A percentile compares a stretch with the other conserved stretches of the same genome.
Evolutionary conservation across 345 rosid species (phyloP).

Genomic region (Acer campestre): DNA sequence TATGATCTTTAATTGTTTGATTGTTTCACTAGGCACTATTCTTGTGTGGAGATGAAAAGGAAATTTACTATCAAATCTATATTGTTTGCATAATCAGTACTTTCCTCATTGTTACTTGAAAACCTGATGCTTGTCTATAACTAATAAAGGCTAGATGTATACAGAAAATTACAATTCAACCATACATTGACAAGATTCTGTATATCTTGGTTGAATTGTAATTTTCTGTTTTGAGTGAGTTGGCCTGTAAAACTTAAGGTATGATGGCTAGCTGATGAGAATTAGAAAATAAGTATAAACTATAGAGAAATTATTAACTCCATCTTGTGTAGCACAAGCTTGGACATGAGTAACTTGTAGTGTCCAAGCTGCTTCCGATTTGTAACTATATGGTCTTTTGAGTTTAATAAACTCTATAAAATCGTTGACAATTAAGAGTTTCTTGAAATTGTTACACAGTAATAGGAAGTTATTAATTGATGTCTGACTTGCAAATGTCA

Average conservation of each 20-base stretch:
- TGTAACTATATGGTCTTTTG: neutral
- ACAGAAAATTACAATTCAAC: neutral
- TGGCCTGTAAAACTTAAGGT: too few relatives aligned
- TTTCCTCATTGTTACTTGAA: neutral
- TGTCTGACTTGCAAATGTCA: neutral
- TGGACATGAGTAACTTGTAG: neutral
- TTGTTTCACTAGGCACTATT: conserved; percentile 2
- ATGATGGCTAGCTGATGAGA: too few relatives aligned
- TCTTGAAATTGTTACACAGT: neutral
- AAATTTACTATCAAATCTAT: neutral
- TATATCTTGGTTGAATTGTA: too few relatives aligned
- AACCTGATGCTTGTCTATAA: neutral
- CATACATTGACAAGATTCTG: too few relatives aligned
- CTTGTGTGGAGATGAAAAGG: neutral
- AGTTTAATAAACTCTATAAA: neutral
- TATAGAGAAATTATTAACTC: neutral
- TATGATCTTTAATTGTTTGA: neutral
- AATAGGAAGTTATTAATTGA: neutral
- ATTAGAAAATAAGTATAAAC: neutral
- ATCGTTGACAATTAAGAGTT: neutral
- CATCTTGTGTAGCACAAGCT: neutral
- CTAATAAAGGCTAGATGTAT: neutral
- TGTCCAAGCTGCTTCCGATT: neutral
- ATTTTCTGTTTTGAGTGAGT: too few relatives aligned
- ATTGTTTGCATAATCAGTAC: conserved; percentile 8